Base-by-base conservation (phyloP, 768 basidiomycete genomes). In the Polyporus arcularius region DNA sequence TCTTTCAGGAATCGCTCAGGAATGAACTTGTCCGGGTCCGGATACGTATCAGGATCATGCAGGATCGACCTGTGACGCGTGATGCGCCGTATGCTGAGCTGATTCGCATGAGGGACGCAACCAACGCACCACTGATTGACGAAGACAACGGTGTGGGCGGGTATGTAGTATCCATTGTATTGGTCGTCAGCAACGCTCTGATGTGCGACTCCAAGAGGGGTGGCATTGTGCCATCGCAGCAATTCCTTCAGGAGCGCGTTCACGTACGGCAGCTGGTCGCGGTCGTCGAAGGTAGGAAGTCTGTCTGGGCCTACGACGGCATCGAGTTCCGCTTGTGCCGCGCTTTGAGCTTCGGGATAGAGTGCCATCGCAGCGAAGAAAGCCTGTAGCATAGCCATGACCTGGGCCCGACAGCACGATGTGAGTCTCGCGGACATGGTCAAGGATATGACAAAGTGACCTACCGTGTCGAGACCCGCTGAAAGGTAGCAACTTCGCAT, bases 311-410 rank as follows among this genome's bases (percentile, higher is more conserved):
- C 76, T 4, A 77, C 61, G 31, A 73, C 74, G 4, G 75, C 74
- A 57, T 79, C 75, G 6, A 79, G 61, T 57, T 79, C 77, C n/a
- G 61, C 71, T 10, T 74, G 74, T 10, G 75, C 76, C 28, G 63
- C 67, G 3, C 48, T 58, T 46, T 74, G 72, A 4, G 72, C 64
- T 3, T 72, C 65, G 0, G 76, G 77, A 58, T 56, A 62, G 21
- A 61, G 55, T 8, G 61, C 32, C 68, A 71, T 68, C 1, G 68
- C 69, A 4, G 70, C 54, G 43, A 61, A 66, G 32, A 68, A 65
- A 4, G 66, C 47, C 26, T 55, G 28, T 11, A 67, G 32, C 3
- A 64, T 47, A 1, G 61, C 39, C 18, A 42, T 28, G 2, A 61
- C 57, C 68, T 68, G 28, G 30, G 30, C 31, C 15, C n/a, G 26